These are phyloP conservation scores for Umbellularia californica DNA, from an alignment of 164 flowering plant species.

Conservation along the genomic window DNA sequence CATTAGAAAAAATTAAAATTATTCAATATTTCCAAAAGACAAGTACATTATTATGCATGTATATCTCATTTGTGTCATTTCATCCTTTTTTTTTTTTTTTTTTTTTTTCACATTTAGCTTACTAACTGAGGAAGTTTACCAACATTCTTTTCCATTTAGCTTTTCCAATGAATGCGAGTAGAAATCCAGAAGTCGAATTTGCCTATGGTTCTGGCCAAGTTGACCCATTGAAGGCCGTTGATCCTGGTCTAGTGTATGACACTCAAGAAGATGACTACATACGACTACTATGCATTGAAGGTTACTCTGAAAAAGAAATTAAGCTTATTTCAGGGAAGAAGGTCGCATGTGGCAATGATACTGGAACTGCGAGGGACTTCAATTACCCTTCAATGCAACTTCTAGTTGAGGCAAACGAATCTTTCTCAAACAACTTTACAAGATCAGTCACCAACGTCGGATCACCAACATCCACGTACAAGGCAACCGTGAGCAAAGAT, in stretches of 20 bases:
- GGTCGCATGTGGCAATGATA: constrained; percentile 24
- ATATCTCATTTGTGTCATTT: background rate
- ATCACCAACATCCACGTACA: constrained; percentile 31
- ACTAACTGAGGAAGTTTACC: background rate
- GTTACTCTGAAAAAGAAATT: constrained; percentile 3
- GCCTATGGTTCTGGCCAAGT: constrained; percentile 28
- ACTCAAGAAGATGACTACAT: constrained; percentile 20
- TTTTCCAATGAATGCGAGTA: background rate
- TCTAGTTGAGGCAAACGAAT: constrained; percentile 1
- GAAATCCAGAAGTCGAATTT: constrained; percentile 4
- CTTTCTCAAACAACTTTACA: constrained; percentile 33
- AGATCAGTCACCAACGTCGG: constrained; percentile 59
- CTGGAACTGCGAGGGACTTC: constrained; percentile 41
- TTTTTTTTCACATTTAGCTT: background rate
- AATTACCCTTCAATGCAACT: constrained; percentile 69
- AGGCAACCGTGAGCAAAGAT: constrained; percentile 32
- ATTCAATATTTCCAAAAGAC: background rate
- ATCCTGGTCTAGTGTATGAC: constrained; percentile 40
- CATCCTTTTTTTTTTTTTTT: background rate
- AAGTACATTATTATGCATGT: too few relatives aligned
- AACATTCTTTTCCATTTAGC: background rate
- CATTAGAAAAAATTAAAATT: background rate
- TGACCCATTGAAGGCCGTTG: constrained; percentile 25
- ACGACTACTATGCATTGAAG: constrained; percentile 19
- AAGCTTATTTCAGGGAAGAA: constrained; percentile 13